These are phyloP conservation scores for Pichia occidentalis DNA, from an alignment of 805 yeast genomes.

Conservation along the genomic window DNA sequence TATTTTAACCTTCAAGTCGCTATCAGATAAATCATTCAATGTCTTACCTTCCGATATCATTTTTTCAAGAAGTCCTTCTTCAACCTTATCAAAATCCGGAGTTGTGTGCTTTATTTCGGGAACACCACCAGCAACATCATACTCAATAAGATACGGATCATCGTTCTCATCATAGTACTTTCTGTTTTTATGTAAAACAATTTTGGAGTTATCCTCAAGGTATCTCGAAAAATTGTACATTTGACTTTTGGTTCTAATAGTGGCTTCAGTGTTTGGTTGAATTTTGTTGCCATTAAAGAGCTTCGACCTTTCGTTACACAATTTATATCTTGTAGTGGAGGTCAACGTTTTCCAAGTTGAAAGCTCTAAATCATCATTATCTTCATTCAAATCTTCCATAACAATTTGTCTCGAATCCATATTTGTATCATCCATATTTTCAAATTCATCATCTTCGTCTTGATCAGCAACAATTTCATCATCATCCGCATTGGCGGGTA, in stretches of 20 bases:
- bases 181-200: conserved; percentile 31
- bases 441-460: conserved; percentile 14
- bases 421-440: conserved; percentile 2
- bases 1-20: conserved; percentile 36
- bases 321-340: conserved; percentile 69
- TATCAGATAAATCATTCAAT: conserved; percentile 32
- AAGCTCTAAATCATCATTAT: conserved; percentile 54
- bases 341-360: conserved; percentile 82
- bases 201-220: conserved; percentile 30
- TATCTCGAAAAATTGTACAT: conserved; percentile 58
- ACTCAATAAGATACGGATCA: conserved; percentile 68
- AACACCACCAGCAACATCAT: conserved; percentile 73
- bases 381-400: conserved; percentile 21
- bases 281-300: conserved; percentile 56
- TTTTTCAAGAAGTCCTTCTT: conserved; percentile 37
- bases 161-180: conserved; percentile 44
- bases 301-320: conserved; percentile 60
- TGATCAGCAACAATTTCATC: conserved; percentile 23
- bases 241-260: conserved; percentile 54
- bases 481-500: conserved; percentile 1
- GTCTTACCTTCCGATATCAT: conserved; percentile 27
- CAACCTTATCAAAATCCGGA: conserved; percentile 37
- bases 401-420: too few relatives aligned
- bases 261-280: conserved; percentile 63
- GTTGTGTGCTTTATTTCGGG: conserved; percentile 61